Conservation (phyloP, 2,329 filamentous ascomycete species). For the Ophiosphaerella korrae region DNA sequence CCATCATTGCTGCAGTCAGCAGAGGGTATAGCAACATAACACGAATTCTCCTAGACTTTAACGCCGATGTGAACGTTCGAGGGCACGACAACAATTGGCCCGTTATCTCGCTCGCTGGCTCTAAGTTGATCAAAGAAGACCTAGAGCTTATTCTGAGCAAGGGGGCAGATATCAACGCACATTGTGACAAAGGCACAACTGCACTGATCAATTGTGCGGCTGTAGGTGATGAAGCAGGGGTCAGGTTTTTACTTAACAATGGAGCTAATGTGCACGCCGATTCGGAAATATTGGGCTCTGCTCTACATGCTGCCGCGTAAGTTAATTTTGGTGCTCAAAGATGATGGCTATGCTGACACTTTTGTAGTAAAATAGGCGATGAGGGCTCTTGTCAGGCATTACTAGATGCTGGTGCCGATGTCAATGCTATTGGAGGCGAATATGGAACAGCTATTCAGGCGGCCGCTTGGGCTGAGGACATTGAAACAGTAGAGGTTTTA, state of each 20-base stretch:
- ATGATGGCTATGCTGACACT: background rate
- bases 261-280: conserved; percentile 21
- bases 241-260: conserved; percentile 18
- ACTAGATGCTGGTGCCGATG: conserved; percentile 22
- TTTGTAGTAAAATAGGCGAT: conserved; percentile 13
- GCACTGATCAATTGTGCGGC: conserved; percentile 26
- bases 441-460: conserved; percentile 25
- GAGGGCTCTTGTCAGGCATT: conserved; percentile 22
- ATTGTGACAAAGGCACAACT: conserved; percentile 23
- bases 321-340: background rate
- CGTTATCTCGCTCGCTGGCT: conserved; percentile 20
- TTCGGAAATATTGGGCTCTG: conserved; percentile 22
- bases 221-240: conserved; percentile 16
- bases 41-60: conserved; percentile 21
- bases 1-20: conserved; percentile 23
- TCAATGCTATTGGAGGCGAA: conserved; percentile 21
- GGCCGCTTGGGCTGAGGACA: conserved; percentile 18
- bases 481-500: conserved; percentile 17
- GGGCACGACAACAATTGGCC: conserved; percentile 26
- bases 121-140: conserved; percentile 17
- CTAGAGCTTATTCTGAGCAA: conserved; percentile 22
- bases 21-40: conserved; percentile 16
- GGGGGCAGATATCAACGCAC: conserved; percentile 25
- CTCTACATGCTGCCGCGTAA: conserved; percentile 27
- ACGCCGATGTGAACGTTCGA: conserved; percentile 26